These are phyloP conservation scores for Alnus rubra DNA, from an alignment of 306 rosid species.

Conservation along the genomic window DNA sequence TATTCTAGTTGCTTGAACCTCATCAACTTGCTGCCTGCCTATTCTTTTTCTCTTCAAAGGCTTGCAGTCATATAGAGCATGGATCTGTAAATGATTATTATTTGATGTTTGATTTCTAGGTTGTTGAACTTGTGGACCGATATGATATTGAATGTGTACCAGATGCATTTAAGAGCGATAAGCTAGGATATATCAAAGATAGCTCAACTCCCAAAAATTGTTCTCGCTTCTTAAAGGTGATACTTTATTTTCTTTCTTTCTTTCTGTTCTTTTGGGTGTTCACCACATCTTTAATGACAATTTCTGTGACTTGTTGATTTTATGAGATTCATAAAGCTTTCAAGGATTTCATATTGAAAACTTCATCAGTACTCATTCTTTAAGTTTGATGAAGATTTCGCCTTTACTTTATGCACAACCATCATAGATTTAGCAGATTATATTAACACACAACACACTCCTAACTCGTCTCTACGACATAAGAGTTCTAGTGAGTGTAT, in stretches of 20 bases:
- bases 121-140: slow-evolving; percentile 80
- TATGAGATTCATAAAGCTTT: neutral
- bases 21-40: slow-evolving; percentile 5
- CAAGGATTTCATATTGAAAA: neutral
- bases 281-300: slow-evolving; percentile 24
- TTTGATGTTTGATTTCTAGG: slow-evolving; percentile 49
- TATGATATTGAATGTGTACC: slow-evolving; percentile 84
- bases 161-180: slow-evolving; percentile 58
- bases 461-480: no score
- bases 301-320: slow-evolving; percentile 12
- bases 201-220: slow-evolving; percentile 70
- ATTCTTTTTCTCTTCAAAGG: slow-evolving; percentile 26
- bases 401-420: slow-evolving; percentile 14
- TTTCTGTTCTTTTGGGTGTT: neutral
- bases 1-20: slow-evolving; percentile 26
- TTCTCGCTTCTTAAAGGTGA: slow-evolving; percentile 71
- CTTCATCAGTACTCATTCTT: neutral
- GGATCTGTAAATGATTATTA: slow-evolving; percentile 5
- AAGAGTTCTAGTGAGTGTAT: no score
- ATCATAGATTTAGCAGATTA: neutral
- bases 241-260: neutral
- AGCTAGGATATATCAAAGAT: slow-evolving; percentile 77
- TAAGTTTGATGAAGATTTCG: neutral
- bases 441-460: no score
- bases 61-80: neutral